These are phyloP conservation scores for Wickerhamiella brachini DNA, from an alignment of 805 yeast genomes.

Conservation along the genomic window DNA sequence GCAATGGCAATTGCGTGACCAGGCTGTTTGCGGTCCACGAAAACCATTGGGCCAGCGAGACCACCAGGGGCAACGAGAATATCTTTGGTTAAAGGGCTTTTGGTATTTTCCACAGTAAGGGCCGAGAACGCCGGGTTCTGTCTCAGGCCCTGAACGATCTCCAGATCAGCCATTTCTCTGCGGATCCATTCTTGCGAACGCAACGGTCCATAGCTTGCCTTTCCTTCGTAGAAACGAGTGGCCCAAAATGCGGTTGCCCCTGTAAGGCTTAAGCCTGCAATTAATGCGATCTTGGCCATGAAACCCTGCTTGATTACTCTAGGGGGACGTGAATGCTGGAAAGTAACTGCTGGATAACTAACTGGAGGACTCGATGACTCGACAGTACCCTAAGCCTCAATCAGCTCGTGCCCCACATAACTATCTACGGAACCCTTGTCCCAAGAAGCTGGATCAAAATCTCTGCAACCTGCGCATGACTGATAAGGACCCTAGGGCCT, in stretches of 20 bases:
- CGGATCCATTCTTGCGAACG: slow-evolving; percentile 6
- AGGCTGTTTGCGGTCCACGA: slow-evolving; percentile 43
- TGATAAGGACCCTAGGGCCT: slow-evolving; percentile 3
- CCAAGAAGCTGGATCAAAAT: neutral
- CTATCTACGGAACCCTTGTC: neutral
- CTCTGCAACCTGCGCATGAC: neutral
- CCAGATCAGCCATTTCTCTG: neutral
- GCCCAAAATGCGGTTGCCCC: neutral
- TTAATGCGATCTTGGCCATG: neutral
- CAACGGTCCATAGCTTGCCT: slow-evolving; percentile 6
- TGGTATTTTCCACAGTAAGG: neutral
- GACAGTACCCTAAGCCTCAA: neutral
- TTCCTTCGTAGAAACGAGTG: neutral
- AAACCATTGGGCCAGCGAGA: slow-evolving; percentile 55
- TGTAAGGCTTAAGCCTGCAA: neutral
- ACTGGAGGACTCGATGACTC: too few relatives aligned
- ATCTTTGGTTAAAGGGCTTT: neutral
- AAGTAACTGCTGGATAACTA: too few relatives aligned
- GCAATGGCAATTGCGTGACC: slow-evolving; percentile 52
- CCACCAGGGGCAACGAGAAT: slow-evolving; percentile 38
- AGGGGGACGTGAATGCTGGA: too few relatives aligned
- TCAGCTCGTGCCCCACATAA: neutral
- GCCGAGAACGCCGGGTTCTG: neutral
- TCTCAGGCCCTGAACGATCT: neutral
- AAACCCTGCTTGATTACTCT: too few relatives aligned